These are phyloP conservation scores for Asterochloris sp. DNA, from an alignment of 139 green algal genomes.

Conservation along the genomic window DNA sequence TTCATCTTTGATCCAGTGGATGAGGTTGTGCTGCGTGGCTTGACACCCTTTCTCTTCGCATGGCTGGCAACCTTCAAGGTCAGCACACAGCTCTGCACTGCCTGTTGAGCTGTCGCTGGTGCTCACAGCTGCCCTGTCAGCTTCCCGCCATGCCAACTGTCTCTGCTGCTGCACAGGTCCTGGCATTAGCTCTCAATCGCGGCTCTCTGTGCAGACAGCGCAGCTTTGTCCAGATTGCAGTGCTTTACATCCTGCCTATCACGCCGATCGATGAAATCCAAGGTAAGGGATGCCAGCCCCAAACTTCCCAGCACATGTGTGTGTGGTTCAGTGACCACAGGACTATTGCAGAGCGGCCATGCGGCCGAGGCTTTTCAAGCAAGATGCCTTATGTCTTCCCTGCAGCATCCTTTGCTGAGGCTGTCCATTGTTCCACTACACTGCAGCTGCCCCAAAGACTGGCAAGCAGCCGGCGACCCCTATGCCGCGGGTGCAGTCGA, in stretches of 20 bases:
- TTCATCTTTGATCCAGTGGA: slow-evolving; percentile 12
- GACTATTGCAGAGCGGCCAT: too few species aligned
- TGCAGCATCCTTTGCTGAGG: too few species aligned
- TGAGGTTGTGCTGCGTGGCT: slow-evolving; percentile 19
- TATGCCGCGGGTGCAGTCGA: slow-evolving; percentile 10
- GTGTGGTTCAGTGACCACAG: too few species aligned
- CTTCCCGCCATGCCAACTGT: background rate
- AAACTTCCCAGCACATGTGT: too few species aligned
- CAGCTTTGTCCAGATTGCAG: slow-evolving; percentile 17
- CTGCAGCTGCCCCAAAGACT: too few species aligned
- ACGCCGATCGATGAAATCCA: slow-evolving; percentile 8
- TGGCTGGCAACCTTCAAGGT: slow-evolving; percentile 41
- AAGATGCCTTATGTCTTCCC: too few species aligned
- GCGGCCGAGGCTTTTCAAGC: too few species aligned
- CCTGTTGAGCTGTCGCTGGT: too few species aligned
- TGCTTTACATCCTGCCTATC: slow-evolving; percentile 23
- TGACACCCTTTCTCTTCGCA: slow-evolving; percentile 16
- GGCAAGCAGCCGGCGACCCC: background rate
- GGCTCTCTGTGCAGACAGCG: slow-evolving; percentile 11
- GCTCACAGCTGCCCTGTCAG: background rate
- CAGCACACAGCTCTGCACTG: too few species aligned
- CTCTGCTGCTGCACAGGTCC: slow-evolving; percentile 13
- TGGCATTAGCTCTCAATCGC: slow-evolving; percentile 15
- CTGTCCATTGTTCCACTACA: too few species aligned
- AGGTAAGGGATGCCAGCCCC: background rate